Base-by-base conservation (phyloP, 768 basidiomycete genomes). In the Termitomyces sp. region DNA sequence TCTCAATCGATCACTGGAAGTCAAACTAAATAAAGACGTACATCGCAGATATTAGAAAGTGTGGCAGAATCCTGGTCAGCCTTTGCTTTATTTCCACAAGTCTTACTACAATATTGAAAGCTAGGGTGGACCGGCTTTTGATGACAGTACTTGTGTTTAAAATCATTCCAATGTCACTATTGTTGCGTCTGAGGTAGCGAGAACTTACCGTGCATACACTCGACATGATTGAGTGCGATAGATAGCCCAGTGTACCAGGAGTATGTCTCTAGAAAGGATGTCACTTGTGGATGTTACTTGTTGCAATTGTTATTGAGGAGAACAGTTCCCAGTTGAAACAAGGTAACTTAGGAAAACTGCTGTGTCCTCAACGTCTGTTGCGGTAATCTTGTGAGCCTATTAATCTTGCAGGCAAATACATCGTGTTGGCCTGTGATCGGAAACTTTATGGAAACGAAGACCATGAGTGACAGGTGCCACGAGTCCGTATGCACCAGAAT, bases 91-190 rank as follows among this genome's bases (percentile, higher is more conserved):
- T 61, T 72, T 32, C 83, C 81, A 65, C 85, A 86, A 6, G 75
- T 77, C 72, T 82, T 87, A 63, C 83, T 71, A 64, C 85, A 87
- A 63, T 79, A 86, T 0, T 79, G 75, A 66, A 86, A 85, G 3
- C 86, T 85, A 62, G 74, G 73, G 64, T 80, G 79, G 63, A 81
- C 86, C n/a, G 85, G 83, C 52, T 79, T 77, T 47, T 73, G 62
- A 58, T 82, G 79, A 66, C 87, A 88, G 47, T 76, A 72, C 86
- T 87, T 13, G 50, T 48, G 59, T 50, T 30, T 10, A 20, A 28
- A 12, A 12, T 54, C 0, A 30, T 13, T 20, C 40, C 5, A n/a
- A n/a, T 20, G 40, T 12, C 18, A 12, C 5, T 52, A 32, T 33
- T 9, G 7, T 9, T 30, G 9, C 5, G 28, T 2, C 35, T 52